These are phyloP conservation scores for Tephrocybe sp. DNA, from an alignment of 768 basidiomycete species.

Conservation along the genomic window DNA sequence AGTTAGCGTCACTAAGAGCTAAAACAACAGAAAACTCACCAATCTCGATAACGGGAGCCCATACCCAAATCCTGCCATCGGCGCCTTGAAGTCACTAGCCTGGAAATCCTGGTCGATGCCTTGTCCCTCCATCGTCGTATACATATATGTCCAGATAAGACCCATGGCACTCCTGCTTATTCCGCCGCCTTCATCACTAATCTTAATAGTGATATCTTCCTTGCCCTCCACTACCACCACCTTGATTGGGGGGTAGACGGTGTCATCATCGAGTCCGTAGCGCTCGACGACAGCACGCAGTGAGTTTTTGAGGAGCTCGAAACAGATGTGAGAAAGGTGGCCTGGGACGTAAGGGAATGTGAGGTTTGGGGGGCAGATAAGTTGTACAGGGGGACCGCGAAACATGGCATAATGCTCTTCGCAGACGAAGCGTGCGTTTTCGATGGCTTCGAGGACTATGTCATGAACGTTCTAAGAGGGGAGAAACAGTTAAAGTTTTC, in stretches of 20 bases:
- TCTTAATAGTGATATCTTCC: constrained; percentile 99
- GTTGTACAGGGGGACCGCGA: constrained; percentile 92
- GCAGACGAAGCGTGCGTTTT: constrained; percentile 92
- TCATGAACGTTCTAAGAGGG: constrained; percentile 80
- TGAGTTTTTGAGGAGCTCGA: constrained; percentile 97
- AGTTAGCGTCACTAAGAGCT: neutral
- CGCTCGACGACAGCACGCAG: constrained; percentile 95
- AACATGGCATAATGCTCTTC: constrained; percentile 97
- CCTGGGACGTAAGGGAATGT: constrained; percentile 95
- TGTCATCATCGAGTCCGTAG: constrained; percentile 78
- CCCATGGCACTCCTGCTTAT: constrained; percentile 88
- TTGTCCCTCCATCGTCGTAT: constrained; percentile 79
- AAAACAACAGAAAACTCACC: constrained; percentile 42
- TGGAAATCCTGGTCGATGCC: constrained; percentile 76
- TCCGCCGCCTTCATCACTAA: constrained; percentile 95
- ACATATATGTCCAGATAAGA: constrained; percentile 99
- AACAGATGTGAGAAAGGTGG: constrained; percentile 94
- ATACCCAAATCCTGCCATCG: constrained; percentile 97
- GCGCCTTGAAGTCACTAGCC: constrained; percentile 90
- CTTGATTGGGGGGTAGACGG: constrained; percentile 84
- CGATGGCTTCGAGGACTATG: constrained; percentile 97
- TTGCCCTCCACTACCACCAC: constrained; percentile 96
- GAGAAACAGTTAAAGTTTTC: neutral
- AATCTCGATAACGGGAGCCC: constrained; percentile 89
- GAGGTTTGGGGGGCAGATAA: constrained; percentile 87